Base-by-base conservation (phyloP, 2,329 filamentous ascomycete species). In the Xylaria multiplex region DNA sequence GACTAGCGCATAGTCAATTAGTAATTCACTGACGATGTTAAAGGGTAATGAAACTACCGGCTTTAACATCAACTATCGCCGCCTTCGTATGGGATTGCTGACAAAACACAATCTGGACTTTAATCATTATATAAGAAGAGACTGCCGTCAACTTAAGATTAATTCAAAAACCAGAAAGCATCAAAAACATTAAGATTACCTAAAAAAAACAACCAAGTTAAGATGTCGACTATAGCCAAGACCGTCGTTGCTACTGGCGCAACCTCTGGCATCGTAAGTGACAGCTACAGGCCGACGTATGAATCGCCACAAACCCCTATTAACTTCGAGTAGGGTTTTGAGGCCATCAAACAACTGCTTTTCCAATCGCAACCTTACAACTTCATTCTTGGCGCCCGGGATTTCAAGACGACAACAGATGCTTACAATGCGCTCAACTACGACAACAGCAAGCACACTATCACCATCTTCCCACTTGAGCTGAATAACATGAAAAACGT, bases 301-400 rank as follows among this genome's bases (percentile, higher is more conserved):
- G 30, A 63, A 59, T 58, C 50, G 60, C 30, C 37, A 61, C 35
- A 16, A 49, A 27, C 52, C 55, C 22, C 61, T 19, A 32, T 19
- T 52, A 30, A 19, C 37, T n/a, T 14, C 56, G 11, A 45, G n/a
- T 42, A 86, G 84, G 84, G 84, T 13, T 82, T 86, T 59, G 84
- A 86, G 70, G 79, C 80, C n/a, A 76, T 85, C 59, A 84, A 84
- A 70, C 83, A 85, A 70, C 80, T 86, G 30, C 79, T 86, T 7
- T 70, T 75, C 16, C 78, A 82, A 53, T 64, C 77, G 0, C 80
- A 84, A 68, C 78, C 83, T 0, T 84, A 85, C 74, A 80, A 73
- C 16, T 75, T 85, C 69, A 81, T 86, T 50, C 77, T 86, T 9
- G 84, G 84, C 9, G 84, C 81, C 2, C 78, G 84, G n/a, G 81